A percentile compares a stretch with the other conserved stretches of the same genome.
Evolutionary conservation across 768 basidiomycete species (phyloP).

Genomic region (Lepiota venenata): DNA sequence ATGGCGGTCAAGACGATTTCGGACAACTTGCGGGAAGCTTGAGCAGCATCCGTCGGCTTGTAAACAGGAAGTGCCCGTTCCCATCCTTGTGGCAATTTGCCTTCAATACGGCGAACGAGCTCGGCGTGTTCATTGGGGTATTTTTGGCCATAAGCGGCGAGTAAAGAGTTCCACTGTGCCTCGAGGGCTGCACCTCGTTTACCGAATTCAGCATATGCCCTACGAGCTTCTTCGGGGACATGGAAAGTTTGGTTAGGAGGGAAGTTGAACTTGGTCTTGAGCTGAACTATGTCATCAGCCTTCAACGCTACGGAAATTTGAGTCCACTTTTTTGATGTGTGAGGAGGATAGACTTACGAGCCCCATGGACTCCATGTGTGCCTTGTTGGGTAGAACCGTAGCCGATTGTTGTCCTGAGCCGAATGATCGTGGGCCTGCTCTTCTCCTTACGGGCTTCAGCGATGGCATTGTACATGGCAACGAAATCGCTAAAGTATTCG

Average conservation of each 20-base stretch:
- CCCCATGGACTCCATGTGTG: conserved; percentile 91
- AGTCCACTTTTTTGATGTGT: background rate
- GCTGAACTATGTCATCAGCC: conserved; percentile 79
- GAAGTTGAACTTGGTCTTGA: conserved; percentile 86
- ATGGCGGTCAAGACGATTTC: conserved; percentile 84
- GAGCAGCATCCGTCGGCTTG: conserved; percentile 77
- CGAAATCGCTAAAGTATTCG: conserved; percentile 57
- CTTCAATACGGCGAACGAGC: conserved; percentile 79
- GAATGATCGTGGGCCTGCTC: conserved; percentile 84
- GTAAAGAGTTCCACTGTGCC: conserved; percentile 66
- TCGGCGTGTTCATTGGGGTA: conserved; percentile 86
- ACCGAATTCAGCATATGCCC: conserved; percentile 62
- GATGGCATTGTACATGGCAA: conserved; percentile 75
- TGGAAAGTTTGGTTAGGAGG: conserved; percentile 74
- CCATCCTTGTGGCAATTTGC: conserved; percentile 83
- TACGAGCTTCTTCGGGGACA: conserved; percentile 71
- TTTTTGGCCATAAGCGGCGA: conserved; percentile 67
- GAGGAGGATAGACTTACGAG: conserved; percentile 59
- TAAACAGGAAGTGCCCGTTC: conserved; percentile 83
- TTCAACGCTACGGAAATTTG: conserved; percentile 63
- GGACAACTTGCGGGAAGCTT: conserved; percentile 90
- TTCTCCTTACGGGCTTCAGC: conserved; percentile 71
- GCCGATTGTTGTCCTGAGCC: conserved; percentile 87
- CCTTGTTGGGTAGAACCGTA: conserved; percentile 92
- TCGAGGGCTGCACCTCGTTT: conserved; percentile 74